Base-by-base conservation (phyloP, 139 green algal species). In the Coelastrella sp. region DNA sequence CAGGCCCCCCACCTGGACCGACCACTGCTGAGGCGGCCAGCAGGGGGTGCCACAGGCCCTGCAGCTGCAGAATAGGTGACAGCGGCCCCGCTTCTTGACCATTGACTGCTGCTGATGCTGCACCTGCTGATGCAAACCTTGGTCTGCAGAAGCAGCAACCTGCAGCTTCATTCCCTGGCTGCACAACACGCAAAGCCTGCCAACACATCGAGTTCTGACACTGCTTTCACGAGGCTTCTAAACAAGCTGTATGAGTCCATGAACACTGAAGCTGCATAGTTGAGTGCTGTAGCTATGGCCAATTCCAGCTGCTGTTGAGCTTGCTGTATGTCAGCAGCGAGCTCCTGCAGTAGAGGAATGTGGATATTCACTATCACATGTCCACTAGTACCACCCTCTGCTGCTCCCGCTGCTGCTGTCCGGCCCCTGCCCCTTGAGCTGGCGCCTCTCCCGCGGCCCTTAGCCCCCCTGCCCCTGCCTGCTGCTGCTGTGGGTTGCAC, bases 141-240 rank as follows among this genome's bases (percentile, higher is more conserved):
- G 95, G 94, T 13, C 94, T 92, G 88, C 94, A 95, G 94, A 95
- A 88, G 3, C 22, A 95, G 60, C 88, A 86, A 89, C 91, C 94
- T 87, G 86, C 91, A 80, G 90, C 68, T 5, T 90, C 22, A 14
- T 75, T 89, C 4, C 83, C 60, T 0, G 73, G 58, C n/a, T 5
- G 7, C 58, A 85, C 80, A 20, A 75, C 17, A 13, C 73, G 94
- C 95, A 93, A 96, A 97, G n/a, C 91, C 92, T 3, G 92, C 91
- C 64, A 98, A 92, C 73, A 94, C 95, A 80, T 98, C 96, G 73
- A 97, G 85, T 0, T 86, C 90, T 0, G 95, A 93, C 11, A 94
- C 54, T 4, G 93, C 91, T 14, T 82, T 85, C 66, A 92, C 74
- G 68, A 94, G 74, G 8, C 20, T 17, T 10, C 16, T 56, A 54